phyloP scores from a whole-genome alignment of 768 basidiomycete species.

The Boletus bicolor region DNA sequence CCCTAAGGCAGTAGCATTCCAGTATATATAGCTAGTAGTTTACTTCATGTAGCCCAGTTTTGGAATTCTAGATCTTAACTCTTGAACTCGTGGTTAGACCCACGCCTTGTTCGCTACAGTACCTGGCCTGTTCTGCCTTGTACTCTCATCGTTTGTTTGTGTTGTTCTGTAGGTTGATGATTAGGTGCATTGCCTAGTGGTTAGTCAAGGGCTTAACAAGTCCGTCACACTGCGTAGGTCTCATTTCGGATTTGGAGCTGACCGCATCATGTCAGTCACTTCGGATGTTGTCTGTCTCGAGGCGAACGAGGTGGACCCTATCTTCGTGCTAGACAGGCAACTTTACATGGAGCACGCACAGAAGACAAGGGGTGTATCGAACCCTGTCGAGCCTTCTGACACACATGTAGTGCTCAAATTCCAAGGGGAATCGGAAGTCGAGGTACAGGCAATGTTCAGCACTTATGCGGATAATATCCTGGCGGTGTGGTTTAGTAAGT shows the following conservation, averaged over 20 bases:
- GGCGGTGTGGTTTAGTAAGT: slow-evolving; percentile 33
- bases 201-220: no score
- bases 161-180: no score
- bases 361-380: neutral
- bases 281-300: slow-evolving; percentile 32
- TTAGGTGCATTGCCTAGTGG: no score
- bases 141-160: no score
- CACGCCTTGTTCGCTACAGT: no score
- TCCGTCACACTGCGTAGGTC: slow-evolving; percentile 41
- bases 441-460: slow-evolving; percentile 28
- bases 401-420: slow-evolving; percentile 33
- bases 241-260: neutral
- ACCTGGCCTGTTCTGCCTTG: no score
- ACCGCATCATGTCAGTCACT: slow-evolving; percentile 12
- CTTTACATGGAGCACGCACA: slow-evolving; percentile 41
- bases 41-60: no score
- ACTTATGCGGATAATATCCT: slow-evolving; percentile 8
- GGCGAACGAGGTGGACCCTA: slow-evolving; percentile 40
- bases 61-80: no score
- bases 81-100: no score
- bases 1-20: no score
- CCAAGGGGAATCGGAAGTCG: slow-evolving; percentile 18
- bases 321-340: slow-evolving; percentile 48
- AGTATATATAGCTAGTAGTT: no score
- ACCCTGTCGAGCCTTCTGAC: slow-evolving; percentile 23